Evolutionary conservation across 768 basidiomycete species (phyloP).

Genomic region (Lentinula edodes): DNA sequence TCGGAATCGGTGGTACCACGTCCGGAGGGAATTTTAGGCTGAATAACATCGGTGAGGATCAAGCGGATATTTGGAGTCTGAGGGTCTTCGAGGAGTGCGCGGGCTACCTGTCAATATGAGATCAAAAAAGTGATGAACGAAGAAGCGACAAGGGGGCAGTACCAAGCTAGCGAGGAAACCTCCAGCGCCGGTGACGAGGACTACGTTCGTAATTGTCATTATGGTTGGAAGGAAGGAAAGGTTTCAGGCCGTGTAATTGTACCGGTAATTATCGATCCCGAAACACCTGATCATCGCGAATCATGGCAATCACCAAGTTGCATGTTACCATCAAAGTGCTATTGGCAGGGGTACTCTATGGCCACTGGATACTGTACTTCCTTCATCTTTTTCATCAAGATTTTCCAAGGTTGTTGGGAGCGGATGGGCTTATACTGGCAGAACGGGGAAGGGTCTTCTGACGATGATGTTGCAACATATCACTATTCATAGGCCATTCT

Average conservation of each 20-base stretch:
- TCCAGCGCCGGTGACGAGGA: slow-evolving; percentile 5
- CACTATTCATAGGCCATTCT: slow-evolving; percentile 48
- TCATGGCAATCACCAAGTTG: not conserved
- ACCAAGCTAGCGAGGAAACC: slow-evolving; percentile 6
- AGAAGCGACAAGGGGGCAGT: not conserved
- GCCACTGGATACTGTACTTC: too few relatives aligned
- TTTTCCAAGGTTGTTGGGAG: not conserved
- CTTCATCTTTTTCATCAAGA: too few relatives aligned
- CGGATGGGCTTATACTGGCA: not conserved
- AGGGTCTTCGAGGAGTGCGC: slow-evolving; percentile 25
- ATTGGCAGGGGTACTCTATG: too few relatives aligned
- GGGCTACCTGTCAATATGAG: slow-evolving; percentile 24
- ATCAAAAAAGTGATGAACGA: not conserved
- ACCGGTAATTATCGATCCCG: not conserved
- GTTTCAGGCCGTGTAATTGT: not conserved
- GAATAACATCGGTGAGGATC: slow-evolving; percentile 46
- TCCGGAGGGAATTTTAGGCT: slow-evolving; percentile 27
- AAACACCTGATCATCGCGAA: not conserved
- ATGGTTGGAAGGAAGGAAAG: not conserved
- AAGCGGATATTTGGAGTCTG: slow-evolving; percentile 33
- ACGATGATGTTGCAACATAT: slow-evolving; percentile 25
- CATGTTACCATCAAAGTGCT: not conserved
- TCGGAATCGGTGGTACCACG: slow-evolving; percentile 1
- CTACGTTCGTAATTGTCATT: slow-evolving; percentile 2
- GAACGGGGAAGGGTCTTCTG: not conserved